phyloP scores from a whole-genome alignment of 441 rosid genomes.

The Eutrema salsugineum region DNA sequence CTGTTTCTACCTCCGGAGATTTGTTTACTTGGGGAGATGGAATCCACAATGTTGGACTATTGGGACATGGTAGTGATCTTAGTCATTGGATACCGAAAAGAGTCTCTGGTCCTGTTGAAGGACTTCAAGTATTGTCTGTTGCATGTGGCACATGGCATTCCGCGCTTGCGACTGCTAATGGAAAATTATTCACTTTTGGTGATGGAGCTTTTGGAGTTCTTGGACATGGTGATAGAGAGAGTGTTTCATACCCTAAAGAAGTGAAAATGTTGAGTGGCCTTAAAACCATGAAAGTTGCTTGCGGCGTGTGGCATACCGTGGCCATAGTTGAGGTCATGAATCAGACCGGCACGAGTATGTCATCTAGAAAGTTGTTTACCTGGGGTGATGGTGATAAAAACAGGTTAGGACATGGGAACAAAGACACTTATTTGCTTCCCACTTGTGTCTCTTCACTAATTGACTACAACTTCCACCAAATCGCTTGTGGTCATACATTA shows the following conservation, averaged over 20 bases:
- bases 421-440: conserved; percentile 70
- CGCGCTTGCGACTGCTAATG: conserved; percentile 67
- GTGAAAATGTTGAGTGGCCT: conserved; percentile 62
- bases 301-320: conserved; percentile 91
- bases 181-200: conserved; percentile 79
- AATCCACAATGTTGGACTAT: conserved; percentile 63
- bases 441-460: conserved; percentile 71
- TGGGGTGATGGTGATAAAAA: conserved; percentile 92
- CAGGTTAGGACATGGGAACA: conserved; percentile 80
- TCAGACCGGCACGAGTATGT: conserved; percentile 46
- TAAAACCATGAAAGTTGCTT: conserved; percentile 76
- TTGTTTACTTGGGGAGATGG: conserved; percentile 91
- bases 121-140: conserved; percentile 72
- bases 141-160: conserved; percentile 93
- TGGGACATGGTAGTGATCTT: conserved; percentile 71
- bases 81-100: conserved; percentile 92
- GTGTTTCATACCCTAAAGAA: conserved; percentile 61
- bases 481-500: conserved; percentile 75
- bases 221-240: conserved; percentile 82
- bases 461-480: conserved; percentile 80
- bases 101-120: conserved; percentile 72
- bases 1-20: conserved; percentile 67
- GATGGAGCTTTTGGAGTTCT: conserved; percentile 76
- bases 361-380: conserved; percentile 73
- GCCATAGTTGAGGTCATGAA: conserved; percentile 75